Conservation (phyloP, 495 filamentous ascomycete genomes). For the Chlorociboria aeruginascens region DNA sequence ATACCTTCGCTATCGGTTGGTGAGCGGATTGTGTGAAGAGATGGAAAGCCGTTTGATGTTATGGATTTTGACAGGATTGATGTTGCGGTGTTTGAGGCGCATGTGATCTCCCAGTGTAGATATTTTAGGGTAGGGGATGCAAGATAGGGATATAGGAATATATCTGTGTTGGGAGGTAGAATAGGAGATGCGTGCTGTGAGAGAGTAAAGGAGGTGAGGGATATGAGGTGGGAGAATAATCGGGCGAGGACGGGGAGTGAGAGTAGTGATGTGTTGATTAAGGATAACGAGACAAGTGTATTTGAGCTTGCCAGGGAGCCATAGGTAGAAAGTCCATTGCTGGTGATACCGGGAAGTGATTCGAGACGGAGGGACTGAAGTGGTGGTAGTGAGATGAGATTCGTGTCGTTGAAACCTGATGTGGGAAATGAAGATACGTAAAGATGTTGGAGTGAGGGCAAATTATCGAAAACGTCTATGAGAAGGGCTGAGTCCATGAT, state of each 20-base stretch:
- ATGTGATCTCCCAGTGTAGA: conserved; percentile 73
- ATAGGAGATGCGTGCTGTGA: conserved; percentile 53
- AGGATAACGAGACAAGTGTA: conserved; percentile 44
- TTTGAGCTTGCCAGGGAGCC: conserved; percentile 44
- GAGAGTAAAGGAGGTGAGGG: conserved; percentile 54
- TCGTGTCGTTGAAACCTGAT: conserved; percentile 57
- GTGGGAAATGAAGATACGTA: conserved; percentile 62
- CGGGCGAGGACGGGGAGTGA: conserved; percentile 62
- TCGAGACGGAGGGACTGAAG: conserved; percentile 66
- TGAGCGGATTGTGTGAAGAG: conserved; percentile 52
- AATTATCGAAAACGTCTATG: conserved; percentile 49
- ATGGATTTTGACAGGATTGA: conserved; percentile 65
- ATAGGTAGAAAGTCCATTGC: conserved; percentile 62
- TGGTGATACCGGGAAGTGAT: conserved; percentile 60
- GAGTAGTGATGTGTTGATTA: conserved; percentile 54
- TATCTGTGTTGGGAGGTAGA: conserved; percentile 45
- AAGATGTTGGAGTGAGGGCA: conserved; percentile 62
- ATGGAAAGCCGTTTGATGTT: conserved; percentile 54
- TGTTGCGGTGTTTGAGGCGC: conserved; percentile 41
- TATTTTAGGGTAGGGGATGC: conserved; percentile 53
- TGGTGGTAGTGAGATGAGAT: conserved; percentile 55
- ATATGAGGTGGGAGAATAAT: conserved; percentile 53
- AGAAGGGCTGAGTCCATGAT: conserved; percentile 55
- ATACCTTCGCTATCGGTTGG: conserved; percentile 64
- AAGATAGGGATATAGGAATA: conserved; percentile 56